Percentiles rank a stretch among this genome's conserved stretches.
Evolutionary conservation across 2,329 filamentous ascomycete species (phyloP).

Genomic region (Knoxdaviesia capensis): DNA sequence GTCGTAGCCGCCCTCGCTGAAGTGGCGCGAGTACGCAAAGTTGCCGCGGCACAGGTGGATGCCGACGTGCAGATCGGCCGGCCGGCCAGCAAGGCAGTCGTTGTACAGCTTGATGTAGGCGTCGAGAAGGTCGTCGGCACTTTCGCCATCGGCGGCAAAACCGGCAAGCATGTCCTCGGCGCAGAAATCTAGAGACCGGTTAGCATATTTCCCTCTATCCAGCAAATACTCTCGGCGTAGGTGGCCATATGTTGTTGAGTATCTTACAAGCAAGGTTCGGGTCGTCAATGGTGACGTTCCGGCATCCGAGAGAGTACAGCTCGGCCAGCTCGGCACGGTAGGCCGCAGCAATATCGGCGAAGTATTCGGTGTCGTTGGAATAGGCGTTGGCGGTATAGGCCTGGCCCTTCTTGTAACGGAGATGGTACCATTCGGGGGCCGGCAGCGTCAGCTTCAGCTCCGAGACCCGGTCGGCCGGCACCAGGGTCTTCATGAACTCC

Average conservation of each 20-base stretch:
- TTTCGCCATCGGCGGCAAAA: constrained; percentile 46
- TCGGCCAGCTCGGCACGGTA: constrained; percentile 33
- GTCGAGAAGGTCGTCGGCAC: constrained; percentile 45
- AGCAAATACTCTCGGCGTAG: no score
- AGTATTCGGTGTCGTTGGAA: constrained; percentile 30
- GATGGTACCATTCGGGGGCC: constrained; percentile 48
- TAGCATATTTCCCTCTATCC: no score
- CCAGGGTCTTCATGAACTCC: constrained; percentile 15
- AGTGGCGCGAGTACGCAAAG: constrained; percentile 45
- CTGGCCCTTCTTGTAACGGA: constrained; percentile 24
- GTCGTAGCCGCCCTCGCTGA: constrained; percentile 47
- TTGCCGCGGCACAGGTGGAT: constrained; percentile 56
- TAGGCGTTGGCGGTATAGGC: constrained; percentile 32
- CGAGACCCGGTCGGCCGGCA: constrained; percentile 37
- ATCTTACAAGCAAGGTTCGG: constrained; percentile 27
- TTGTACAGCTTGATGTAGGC: constrained; percentile 64
- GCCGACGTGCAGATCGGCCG: constrained; percentile 53
- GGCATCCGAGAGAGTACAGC: constrained; percentile 31
- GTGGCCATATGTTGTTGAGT: background rate
- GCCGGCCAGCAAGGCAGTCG: constrained; percentile 41
- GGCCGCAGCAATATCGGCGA: constrained; percentile 32
- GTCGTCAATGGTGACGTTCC: constrained; percentile 40
- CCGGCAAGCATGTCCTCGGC: constrained; percentile 49
- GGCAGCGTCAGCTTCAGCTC: constrained; percentile 50
- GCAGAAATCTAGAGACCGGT: constrained; percentile 39